Base-by-base conservation (phyloP, 768 basidiomycete genomes). In the Mycena epipterygia region DNA sequence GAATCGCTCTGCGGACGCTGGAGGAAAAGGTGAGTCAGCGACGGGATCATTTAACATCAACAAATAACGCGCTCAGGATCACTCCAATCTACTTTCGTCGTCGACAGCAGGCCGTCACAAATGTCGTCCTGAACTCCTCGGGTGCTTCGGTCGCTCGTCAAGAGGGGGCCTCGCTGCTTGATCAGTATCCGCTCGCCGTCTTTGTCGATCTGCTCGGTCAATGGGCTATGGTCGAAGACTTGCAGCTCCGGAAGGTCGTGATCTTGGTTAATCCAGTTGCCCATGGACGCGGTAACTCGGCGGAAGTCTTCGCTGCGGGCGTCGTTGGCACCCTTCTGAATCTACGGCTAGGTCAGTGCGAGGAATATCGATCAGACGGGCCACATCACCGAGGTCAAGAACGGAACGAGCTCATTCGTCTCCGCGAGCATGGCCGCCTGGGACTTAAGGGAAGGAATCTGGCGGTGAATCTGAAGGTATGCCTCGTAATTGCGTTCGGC, bases 261-360 rank as follows among this genome's bases (percentile, higher is more conserved):
- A 25, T 53, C 48, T 3, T 53, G 13, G 53, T 69, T 69, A 30
- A 69, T 56, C 41, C 42, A 49, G 5, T 33, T 33, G 6, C 19
- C 67, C 25, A 63, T n/a, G 5, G 9, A 32, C 23, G 9, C 11
- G 2, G 68, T 49, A 4, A 58, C 27, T 21, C 53, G 30, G 5
- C 21, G 8, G 52, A 56, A 16, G 29, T 69, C 55, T 29, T 69
- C 61, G 53, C 68, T 64, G 35, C 60, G 61, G 3, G 52, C 60
- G 35, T 62, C 60, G 27, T 62, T n/a, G n/a, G n/a, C n/a, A n/a
- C n/a, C n/a, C n/a, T n/a, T n/a, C n/a, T n/a, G 37, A 16, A 39
- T 39, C 55, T 25, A 55, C 32, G 6, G 33, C 42, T 35, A 30
- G 44, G n/a, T 64, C 52, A 56, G 52, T 3, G 30, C 41, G 2